Evolutionary conservation across 306 rosid genomes (phyloP).

Genomic region (Vigna nakashimae): DNA sequence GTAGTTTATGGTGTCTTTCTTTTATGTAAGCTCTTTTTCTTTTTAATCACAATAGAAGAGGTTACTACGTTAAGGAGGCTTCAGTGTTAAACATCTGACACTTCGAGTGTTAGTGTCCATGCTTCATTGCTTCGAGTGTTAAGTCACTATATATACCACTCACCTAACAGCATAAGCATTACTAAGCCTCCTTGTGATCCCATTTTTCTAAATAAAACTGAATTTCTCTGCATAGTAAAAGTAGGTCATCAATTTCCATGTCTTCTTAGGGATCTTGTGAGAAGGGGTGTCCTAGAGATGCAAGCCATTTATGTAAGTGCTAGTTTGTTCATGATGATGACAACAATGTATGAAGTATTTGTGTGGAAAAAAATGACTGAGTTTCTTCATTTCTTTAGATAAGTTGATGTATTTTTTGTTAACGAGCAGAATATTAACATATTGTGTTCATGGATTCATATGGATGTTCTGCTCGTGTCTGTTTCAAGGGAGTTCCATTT

Average conservation of each 20-base stretch:
- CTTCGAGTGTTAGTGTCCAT: background rate
- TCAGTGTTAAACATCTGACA: background rate
- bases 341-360: background rate
- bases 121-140: background rate
- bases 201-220: background rate
- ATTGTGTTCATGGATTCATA: background rate
- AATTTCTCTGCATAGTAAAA: background rate
- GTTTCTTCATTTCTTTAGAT: background rate
- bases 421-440: background rate
- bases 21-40: background rate
- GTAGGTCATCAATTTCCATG: background rate
- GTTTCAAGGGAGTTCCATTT: constrained; percentile 10
- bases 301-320: background rate
- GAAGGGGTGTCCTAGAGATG: background rate
- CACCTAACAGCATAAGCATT: background rate
- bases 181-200: background rate
- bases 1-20: constrained; percentile 31
- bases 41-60: background rate
- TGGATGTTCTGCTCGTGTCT: constrained; percentile 10
- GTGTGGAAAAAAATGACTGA: background rate
- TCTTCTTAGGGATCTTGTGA: background rate
- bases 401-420: background rate
- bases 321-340: background rate
- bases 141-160: background rate
- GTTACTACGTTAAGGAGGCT: constrained; percentile 5